Base-by-base conservation (phyloP, 495 filamentous ascomycete species). In the Friedmanniomyces simplex region DNA sequence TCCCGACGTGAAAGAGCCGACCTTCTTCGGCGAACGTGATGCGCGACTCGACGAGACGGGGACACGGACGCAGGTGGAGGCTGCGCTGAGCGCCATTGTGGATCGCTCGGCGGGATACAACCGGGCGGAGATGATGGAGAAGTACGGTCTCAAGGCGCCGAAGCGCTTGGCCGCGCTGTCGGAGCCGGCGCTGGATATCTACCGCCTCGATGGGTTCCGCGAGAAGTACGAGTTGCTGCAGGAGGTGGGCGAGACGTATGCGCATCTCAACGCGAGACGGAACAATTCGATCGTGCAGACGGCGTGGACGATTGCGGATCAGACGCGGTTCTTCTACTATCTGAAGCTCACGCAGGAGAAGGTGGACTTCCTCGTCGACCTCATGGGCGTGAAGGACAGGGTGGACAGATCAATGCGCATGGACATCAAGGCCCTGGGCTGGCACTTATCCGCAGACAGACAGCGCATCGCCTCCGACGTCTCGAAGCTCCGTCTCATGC, bases 191-290 rank as follows among this genome's bases (percentile, higher is more conserved):
- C 57, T 70, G 10, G 69, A 72, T 30, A 54, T 54, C 0, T 64
- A 65, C 32, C 64, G 69, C 1, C 61, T 70, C 2, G 69, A 70
- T 26, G 64, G 59, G 5, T 72, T 72, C 43, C 58, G 68, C 18
- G 69, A 72, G 54, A 63, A 62, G 28, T 68, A 58, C 41, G 60
- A 50, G 37, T 48, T 71, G 24, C 53, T 71, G 2, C 58, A 67
- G n/a, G 66, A 71, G 37, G 62, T 71, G 0, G 57, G 45, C 21
- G 58, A 60, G 28, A 30, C 20, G n/a, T 61, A 55, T 22, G 61
- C 63, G 13, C 60, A 66, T 2, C 45, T 64, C 37, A 55, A 36
- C 8, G 54, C 58, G 12, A 34, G 53, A 12, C 34, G 69, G 22
- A 54, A 42, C 42, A 60, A 58, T 37, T 64, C 59, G 22, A 70